Base-by-base conservation (phyloP, 805 yeast species). In the Maudiozyma saulgeensis region DNA sequence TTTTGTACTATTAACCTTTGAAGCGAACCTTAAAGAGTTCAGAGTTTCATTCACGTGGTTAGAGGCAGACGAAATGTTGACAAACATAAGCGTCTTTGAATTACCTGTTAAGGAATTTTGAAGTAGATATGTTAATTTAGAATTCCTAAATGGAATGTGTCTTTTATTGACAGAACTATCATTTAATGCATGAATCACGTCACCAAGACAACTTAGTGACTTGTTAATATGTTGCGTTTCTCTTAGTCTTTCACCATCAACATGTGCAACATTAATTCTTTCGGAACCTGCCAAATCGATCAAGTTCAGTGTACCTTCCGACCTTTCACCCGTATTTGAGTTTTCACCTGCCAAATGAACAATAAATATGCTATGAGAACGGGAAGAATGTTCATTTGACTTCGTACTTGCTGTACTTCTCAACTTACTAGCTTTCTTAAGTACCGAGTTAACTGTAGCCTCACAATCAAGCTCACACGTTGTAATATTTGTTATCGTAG, bases 281-380 rank as follows among this genome's bases (percentile, higher is more conserved):
- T 91, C 99, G 0, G 96, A 87, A 2, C 99, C 99, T 0, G 99
- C 99, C 49, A 91, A 71, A 67, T 91, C 99, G 45, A 93, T 81
- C 48, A 91, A 69, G 60, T 91, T 90, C 50, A 91, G 69, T 1
- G 78, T 74, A 11, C 96, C 93, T 15, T 68, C 58, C 1, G 76
- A 64, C 1, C 53, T 51, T 28, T 77, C 78, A 0, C 78, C 77
- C 0, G 84, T 78, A 9, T 59, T 57, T 1, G 53, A 18, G 58
- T 86, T 80, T 3, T 44, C 47, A 0, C 96, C 95, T 2, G 62
- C 49, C 13, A 91, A 68, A 16, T 73, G 68, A 2, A 93, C 70
- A 11, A 79, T 81, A 56, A 87, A 89, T 0, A 91, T 82, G 4
- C 87, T 82, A 64, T 91, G 99, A 0, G 98, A 91, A 58, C 99